Percentiles rank a stretch among this genome's conserved stretches.
Evolutionary conservation across 2,329 filamentous ascomycete species (phyloP).

Genomic region (Cordyceps militaris): DNA sequence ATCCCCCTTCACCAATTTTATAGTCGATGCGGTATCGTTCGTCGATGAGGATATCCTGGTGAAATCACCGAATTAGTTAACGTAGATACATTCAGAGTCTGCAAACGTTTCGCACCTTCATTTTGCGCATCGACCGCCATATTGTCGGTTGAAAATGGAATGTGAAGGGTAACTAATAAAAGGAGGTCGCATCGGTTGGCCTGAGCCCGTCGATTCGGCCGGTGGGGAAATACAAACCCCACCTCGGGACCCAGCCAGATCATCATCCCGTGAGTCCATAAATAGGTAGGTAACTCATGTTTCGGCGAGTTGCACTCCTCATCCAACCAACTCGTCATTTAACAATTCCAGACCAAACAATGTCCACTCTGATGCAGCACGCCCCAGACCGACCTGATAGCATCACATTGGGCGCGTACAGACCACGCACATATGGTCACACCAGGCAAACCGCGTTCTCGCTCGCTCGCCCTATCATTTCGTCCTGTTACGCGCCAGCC

Average conservation of each 20-base stretch:
- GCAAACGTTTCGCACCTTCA: not conserved
- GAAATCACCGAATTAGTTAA: not conserved
- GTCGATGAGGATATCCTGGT: slow-evolving; percentile 16
- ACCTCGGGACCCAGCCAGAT: not conserved
- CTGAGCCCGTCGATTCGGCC: not conserved
- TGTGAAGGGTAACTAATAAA: not conserved
- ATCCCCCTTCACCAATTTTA: slow-evolving; percentile 18
- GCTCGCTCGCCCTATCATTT: not conserved
- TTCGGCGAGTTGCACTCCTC: not conserved
- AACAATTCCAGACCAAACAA: not conserved
- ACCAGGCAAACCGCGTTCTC: not conserved
- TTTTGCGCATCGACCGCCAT: not conserved
- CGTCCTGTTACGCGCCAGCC: not conserved
- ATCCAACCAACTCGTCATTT: not conserved
- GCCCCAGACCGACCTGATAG: not conserved
- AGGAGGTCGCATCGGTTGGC: not conserved
- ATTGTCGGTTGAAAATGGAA: not conserved
- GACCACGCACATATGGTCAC: not conserved
- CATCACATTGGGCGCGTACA: not conserved
- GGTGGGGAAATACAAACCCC: not conserved
- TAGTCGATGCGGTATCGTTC: slow-evolving; percentile 17
- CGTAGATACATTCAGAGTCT: not conserved
- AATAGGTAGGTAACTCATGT: too few relatives aligned
- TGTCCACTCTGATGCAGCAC: slow-evolving; percentile 6
- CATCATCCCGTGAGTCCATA: not conserved